Conservation (phyloP, 768 basidiomycete genomes). For the Rhodotorula diobovata region DNA sequence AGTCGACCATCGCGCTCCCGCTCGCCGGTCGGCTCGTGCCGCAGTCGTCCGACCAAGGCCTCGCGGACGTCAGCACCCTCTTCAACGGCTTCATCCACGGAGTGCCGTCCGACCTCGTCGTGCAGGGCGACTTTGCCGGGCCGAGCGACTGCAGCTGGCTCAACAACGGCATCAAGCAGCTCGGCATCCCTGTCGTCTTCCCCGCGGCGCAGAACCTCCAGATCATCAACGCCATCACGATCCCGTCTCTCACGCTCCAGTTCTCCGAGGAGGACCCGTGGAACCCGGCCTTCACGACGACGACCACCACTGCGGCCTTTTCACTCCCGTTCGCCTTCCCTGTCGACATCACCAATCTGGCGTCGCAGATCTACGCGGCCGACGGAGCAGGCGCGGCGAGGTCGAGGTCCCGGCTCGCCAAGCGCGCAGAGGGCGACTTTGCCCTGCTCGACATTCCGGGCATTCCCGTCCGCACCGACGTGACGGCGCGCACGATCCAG, state of each 20-base stretch:
- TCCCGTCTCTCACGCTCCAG: slow-evolving; percentile 55
- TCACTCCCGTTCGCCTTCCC: slow-evolving; percentile 67
- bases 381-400: neutral
- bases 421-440: slow-evolving; percentile 51
- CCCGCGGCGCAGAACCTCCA: slow-evolving; percentile 54
- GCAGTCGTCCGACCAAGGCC: slow-evolving; percentile 55
- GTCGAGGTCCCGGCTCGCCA: neutral
- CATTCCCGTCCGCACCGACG: slow-evolving; percentile 59
- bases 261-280: slow-evolving; percentile 62
- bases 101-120: slow-evolving; percentile 10
- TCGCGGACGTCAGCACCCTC: slow-evolving; percentile 57
- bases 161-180: slow-evolving; percentile 64
- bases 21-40: slow-evolving; percentile 64
- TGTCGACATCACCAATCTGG: slow-evolving; percentile 60
- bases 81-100: slow-evolving; percentile 63
- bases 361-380: slow-evolving; percentile 51
- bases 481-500: slow-evolving; percentile 60
- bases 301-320: slow-evolving; percentile 61
- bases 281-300: slow-evolving; percentile 58
- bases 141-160: slow-evolving; percentile 59
- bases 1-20: slow-evolving; percentile 55
- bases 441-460: slow-evolving; percentile 61
- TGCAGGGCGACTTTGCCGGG: slow-evolving; percentile 46
- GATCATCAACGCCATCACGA: slow-evolving; percentile 61
- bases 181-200: slow-evolving; percentile 58